Evolutionary conservation across 2,329 filamentous ascomycete species (phyloP), one percentile per base, ranked within the genome.

Genomic region (Pseudogymnoascus sp.): DNA sequence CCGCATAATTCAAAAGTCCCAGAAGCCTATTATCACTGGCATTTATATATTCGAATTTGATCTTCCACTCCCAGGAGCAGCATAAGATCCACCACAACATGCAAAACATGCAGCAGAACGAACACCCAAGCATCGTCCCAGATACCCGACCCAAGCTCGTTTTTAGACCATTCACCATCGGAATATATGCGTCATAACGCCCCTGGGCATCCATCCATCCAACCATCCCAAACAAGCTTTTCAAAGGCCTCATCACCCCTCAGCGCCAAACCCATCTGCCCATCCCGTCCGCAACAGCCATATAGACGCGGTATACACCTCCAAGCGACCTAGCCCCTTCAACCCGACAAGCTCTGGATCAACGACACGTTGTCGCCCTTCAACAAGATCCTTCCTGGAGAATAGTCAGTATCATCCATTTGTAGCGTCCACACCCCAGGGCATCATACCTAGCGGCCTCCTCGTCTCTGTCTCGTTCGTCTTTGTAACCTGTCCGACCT

Each of bases 401-500:
- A 53, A 53, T 16, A 53, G 46, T 53, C 7, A 53, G 46, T 3
- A 16, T 53, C 14, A 53, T 53, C 23, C 44, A 28, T 28, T 50
- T 6, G 14, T 12, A 50, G n/a, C 12, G 8, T 25, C 14, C 23
- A n/a, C 23, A 28, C 44, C 12, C 44, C 23, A 10, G 75, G 78
- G 73, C 60, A 78, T 72, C 82, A 66, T 82, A 96, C 93, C 93
- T 61, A 97, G 76, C 46, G 86, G 81, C 76, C 90, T 87, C 75
- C 93, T 84, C 69, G 85, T 87, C 78, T 96, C 93, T 3, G 56
- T 25, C 69, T 88, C 86, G 44, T 90, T 88, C 14, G 85, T 87
- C 81, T 96, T 96, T 67, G 89, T 92, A 63, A 90, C 81, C 73
- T 91, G 84, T 75, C 88, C 90, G 50, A 99, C 92, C 78, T 97